phyloP scores from a whole-genome alignment of 305 asterid species.

The Fraxinus sp. region DNA sequence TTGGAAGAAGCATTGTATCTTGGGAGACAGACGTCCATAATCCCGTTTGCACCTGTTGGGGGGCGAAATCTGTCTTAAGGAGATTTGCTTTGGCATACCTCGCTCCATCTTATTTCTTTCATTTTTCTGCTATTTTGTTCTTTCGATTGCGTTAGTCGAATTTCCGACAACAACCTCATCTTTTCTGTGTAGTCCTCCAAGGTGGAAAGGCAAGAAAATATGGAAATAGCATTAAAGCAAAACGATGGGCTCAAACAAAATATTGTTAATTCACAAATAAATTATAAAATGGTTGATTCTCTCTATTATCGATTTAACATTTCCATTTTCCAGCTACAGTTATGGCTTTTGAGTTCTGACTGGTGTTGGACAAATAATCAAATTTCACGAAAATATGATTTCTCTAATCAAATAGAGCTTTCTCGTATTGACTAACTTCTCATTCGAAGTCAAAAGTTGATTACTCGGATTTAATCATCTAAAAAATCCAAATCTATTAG shows the following conservation, averaged over 20 bases:
- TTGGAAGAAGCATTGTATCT: too few relatives aligned
- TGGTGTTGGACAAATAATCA: background rate
- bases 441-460: background rate
- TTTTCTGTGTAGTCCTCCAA: constrained; percentile 53
- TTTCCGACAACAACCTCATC: constrained; percentile 23
- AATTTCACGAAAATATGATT: background rate
- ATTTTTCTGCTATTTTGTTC: too few relatives aligned
- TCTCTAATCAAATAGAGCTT: background rate
- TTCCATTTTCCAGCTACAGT: background rate
- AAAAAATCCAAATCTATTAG: background rate
- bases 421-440: background rate
- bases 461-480: background rate
- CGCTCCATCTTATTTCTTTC: too few relatives aligned
- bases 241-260: background rate
- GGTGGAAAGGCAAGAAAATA: background rate
- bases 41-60: constrained; percentile 3
- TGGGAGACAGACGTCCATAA: too few relatives aligned
- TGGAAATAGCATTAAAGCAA: background rate
- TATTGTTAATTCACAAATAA: background rate
- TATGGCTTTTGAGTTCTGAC: background rate
- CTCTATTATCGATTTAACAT: background rate
- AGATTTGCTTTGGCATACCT: too few relatives aligned
- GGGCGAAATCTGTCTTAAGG: too few relatives aligned
- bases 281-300: background rate
- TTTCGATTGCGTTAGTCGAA: too few relatives aligned